A percentile compares a stretch with the other conserved stretches of the same genome.
Conservation (phyloP, 2,329 filamentous ascomycete species). For the Massarina eburnea region DNA sequence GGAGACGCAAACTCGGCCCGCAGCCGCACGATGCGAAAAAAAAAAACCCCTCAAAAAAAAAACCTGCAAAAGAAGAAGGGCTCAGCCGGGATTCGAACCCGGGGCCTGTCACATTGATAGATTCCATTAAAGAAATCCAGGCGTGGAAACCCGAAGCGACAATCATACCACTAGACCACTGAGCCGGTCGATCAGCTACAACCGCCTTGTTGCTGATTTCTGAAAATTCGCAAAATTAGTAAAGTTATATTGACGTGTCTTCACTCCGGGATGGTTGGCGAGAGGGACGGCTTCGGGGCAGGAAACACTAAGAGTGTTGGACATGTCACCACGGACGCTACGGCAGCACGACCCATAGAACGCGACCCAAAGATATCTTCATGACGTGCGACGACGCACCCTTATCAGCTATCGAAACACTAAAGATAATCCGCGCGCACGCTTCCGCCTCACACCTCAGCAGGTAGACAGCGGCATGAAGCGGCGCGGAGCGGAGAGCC, state of each 20-base stretch:
- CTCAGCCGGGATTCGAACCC: conserved; percentile 24
- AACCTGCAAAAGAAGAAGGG: too few relatives aligned
- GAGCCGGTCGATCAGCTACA: conserved; percentile 10
- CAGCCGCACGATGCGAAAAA: too few relatives aligned
- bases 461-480: background rate
- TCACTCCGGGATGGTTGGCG: too few relatives aligned
- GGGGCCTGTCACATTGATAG: conserved; percentile 28
- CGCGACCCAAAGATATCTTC: background rate
- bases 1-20: too few relatives aligned
- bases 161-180: conserved; percentile 37
- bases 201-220: too few relatives aligned
- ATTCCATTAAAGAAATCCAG: conserved; percentile 7
- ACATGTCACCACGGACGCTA: too few relatives aligned
- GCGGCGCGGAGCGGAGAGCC: conserved; percentile 8
- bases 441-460: background rate
- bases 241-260: too few relatives aligned
- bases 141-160: conserved; percentile 27
- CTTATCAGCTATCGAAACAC: conserved; percentile 1
- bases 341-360: background rate
- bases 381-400: background rate
- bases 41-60: too few relatives aligned
- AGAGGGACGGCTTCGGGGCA: too few relatives aligned
- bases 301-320: too few relatives aligned
- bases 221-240: too few relatives aligned
- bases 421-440: conserved; percentile 1